Base-by-base conservation (phyloP, 306 rosid species). In the Trifolium fragiferum region DNA sequence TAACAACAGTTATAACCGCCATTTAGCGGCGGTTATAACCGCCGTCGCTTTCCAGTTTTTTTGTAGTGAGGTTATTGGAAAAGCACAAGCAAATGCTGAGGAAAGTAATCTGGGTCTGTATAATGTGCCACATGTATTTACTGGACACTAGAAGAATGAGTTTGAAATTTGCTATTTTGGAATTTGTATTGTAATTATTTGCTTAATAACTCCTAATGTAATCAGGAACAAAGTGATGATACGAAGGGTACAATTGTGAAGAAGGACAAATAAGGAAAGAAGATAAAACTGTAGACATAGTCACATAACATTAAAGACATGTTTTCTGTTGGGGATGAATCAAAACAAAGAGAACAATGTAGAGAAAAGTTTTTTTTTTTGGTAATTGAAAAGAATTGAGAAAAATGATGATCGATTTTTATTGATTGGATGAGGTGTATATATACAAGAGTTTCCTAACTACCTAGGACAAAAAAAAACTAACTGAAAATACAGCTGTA, bases 221-320 rank as follows among this genome's bases (percentile, higher is more conserved):
- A 57, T 49, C 84, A 88, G 94, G 97, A 85, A 55, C 85, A 80
- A 43, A 76, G 61, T 68, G 78, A 78, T 47, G 83, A 55, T 37
- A 79, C 61, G 69, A 91, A 83, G 83, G 73, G 55, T 8, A 69
- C 92, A 35, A 51, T 63, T 11, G 82, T 89, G 19, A 83, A 75
- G 82, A 81, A 75, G 60, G 94, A 89, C 75, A 88, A 88, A 76
- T 90, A 68, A 81, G 78, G 83, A 13, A 91, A 89, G 83, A 91
- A 91, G 83, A 74, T 85, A 4, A 91, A 89, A 81, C 23, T 79
- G 85, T 96, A 93, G 87, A 82, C 94, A 11, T 84, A 80, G 65
- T 91, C 98, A 25, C 93, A 63, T 62, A 90, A 87, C 90, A 91
- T 87, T 72, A 89, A 66, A 72, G 98, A 87, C 0, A 91, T 93